These are phyloP conservation scores for Staphylotrichum longicolle DNA, from an alignment of 495 filamentous ascomycete genomes.

Conservation along the genomic window DNA sequence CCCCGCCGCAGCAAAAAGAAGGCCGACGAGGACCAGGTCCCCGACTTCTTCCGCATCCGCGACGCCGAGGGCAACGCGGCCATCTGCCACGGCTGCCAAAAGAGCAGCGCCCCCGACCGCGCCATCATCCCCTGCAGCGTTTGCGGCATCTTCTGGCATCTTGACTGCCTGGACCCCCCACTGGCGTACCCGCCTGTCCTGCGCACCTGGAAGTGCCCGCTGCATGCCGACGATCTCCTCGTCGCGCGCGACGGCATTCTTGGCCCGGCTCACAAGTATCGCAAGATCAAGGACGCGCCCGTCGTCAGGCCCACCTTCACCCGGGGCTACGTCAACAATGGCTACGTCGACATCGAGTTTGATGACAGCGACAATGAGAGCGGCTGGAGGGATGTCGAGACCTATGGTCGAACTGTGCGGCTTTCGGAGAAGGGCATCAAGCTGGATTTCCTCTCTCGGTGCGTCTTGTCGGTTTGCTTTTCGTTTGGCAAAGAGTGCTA, in stretches of 20 bases:
- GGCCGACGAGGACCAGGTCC: constrained; percentile 56
- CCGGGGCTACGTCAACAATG: constrained; percentile 69
- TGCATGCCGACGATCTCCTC: constrained; percentile 66
- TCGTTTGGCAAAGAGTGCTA: too few relatives aligned
- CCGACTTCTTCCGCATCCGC: constrained; percentile 63
- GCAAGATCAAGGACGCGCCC: constrained; percentile 52
- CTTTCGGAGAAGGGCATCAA: constrained; percentile 73
- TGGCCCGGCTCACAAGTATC: constrained; percentile 49
- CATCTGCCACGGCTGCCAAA: constrained; percentile 68
- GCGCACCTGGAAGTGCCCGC: constrained; percentile 83
- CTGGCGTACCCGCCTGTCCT: constrained; percentile 69
- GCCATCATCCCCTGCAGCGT: constrained; percentile 79
- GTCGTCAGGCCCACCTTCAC: constrained; percentile 47
- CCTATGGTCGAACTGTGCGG: constrained; percentile 61
- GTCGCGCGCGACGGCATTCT: constrained; percentile 39
- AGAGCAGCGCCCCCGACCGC: constrained; percentile 51
- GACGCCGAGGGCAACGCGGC: constrained; percentile 66
- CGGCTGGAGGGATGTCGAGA: constrained; percentile 42
- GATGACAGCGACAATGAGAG: constrained; percentile 51
- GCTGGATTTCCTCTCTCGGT: constrained; percentile 67
- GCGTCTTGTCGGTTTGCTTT: constrained; percentile 22
- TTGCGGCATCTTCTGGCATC: constrained; percentile 78
- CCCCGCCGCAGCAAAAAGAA: constrained; percentile 49
- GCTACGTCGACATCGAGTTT: constrained; percentile 72
- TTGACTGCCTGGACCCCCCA: constrained; percentile 88